Conservation (phyloP, 1,284 basidiomycete species). For the Phellinidium pouzarii region DNA sequence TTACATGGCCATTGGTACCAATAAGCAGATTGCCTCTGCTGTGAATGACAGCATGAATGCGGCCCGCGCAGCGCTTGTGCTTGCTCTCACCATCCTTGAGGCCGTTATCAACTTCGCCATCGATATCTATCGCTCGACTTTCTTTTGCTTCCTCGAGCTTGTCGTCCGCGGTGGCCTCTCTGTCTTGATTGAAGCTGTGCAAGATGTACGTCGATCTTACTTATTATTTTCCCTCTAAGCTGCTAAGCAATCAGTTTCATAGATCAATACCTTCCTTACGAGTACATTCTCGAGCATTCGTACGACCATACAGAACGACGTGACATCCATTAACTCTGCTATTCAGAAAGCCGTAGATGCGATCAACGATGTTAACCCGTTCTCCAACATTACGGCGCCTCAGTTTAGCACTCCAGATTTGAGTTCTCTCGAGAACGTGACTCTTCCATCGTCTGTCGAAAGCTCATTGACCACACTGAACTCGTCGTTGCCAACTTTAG, state of each 20-base stretch:
- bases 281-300: constrained; percentile 54
- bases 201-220: constrained; percentile 51
- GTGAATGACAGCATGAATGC: constrained; percentile 76
- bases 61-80: constrained; percentile 64
- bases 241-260: constrained; percentile 18
- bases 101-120: constrained; percentile 87
- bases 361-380: constrained; percentile 68
- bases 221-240: constrained; percentile 1
- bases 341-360: constrained; percentile 59
- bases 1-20: constrained; percentile 79
- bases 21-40: constrained; percentile 68
- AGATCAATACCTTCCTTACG: constrained; percentile 69
- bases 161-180: constrained; percentile 78
- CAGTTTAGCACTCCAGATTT: constrained; percentile 70
- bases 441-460: constrained; percentile 76
- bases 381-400: constrained; percentile 60
- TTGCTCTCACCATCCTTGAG: constrained; percentile 77
- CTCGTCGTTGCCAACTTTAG: constrained; percentile 71
- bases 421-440: constrained; percentile 68
- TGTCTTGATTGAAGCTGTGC: constrained; percentile 74
- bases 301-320: constrained; percentile 65
- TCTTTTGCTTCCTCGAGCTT: constrained; percentile 89
- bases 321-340: constrained; percentile 59
- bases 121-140: constrained; percentile 85
- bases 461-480: constrained; percentile 72